phyloP scores from a whole-genome alignment of 768 basidiomycete genomes.

The Mycena floridula region DNA sequence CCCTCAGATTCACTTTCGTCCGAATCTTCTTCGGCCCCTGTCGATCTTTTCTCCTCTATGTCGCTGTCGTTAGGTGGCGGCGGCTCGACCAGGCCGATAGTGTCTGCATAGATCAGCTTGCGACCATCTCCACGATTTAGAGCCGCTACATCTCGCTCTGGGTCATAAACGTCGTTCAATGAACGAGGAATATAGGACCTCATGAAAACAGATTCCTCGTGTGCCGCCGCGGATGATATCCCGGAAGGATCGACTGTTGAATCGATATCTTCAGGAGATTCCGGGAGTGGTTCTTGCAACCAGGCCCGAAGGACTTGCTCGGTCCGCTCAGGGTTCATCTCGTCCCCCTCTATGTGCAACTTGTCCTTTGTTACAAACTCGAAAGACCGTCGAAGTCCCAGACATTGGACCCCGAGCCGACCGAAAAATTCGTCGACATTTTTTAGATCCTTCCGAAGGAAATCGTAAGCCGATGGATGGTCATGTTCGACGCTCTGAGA shows the following conservation, averaged over 20 bases:
- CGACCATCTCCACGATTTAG: slow-evolving; percentile 64
- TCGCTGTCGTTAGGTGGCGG: slow-evolving; percentile 6
- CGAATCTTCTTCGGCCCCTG: slow-evolving; percentile 21
- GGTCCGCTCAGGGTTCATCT: slow-evolving; percentile 21
- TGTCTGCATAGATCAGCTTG: slow-evolving; percentile 80
- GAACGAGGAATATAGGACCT: slow-evolving; percentile 89
- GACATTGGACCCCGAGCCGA: slow-evolving; percentile 61
- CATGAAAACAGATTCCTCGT: slow-evolving; percentile 88
- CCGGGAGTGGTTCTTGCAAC: slow-evolving; percentile 28
- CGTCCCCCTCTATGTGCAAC: slow-evolving; percentile 25
- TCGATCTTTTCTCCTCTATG: slow-evolving; percentile 9
- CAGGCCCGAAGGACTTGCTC: slow-evolving; percentile 36
- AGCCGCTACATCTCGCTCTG: slow-evolving; percentile 84
- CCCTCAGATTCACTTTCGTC: slow-evolving; percentile 30
- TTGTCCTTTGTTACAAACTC: slow-evolving; percentile 76
- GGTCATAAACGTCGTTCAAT: slow-evolving; percentile 89
- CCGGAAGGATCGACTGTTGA: slow-evolving; percentile 5
- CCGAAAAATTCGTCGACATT: slow-evolving; percentile 94
- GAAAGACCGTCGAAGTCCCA: slow-evolving; percentile 80
- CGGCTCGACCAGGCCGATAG: slow-evolving; percentile 70
- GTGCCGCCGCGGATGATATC: slow-evolving; percentile 34
- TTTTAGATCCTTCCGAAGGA: slow-evolving; percentile 85
- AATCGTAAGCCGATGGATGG: slow-evolving; percentile 94
- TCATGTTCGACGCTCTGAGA: slow-evolving; percentile 99
- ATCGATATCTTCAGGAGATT: slow-evolving; percentile 8